Conservation (phyloP, 116 monocot genomes). For the Phalaenopsis hybrid region DNA sequence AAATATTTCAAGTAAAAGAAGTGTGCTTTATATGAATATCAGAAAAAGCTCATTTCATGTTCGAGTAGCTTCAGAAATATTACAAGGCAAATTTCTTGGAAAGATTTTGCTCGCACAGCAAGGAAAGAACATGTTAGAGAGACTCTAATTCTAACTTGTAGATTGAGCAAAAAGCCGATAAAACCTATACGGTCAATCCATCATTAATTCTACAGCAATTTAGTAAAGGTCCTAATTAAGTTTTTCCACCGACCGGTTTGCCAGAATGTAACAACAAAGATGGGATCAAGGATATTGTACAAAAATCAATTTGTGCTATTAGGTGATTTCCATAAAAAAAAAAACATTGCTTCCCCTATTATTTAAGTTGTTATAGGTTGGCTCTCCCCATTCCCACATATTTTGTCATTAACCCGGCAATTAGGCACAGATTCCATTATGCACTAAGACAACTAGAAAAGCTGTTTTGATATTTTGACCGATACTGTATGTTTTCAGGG, state of each 20-base stretch:
- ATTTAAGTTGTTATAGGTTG: not conserved
- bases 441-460: not conserved
- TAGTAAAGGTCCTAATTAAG: not conserved
- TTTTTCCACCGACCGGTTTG: not conserved
- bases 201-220: not conserved
- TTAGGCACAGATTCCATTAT: not conserved
- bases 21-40: no score
- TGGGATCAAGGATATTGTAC: not conserved
- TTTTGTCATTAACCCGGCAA: not conserved
- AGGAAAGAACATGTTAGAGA: not conserved
- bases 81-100: not conserved
- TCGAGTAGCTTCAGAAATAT: not conserved
- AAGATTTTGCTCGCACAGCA: not conserved
- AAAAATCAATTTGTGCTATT: not conserved
- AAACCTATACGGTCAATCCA: not conserved
- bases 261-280: not conserved
- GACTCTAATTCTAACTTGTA: not conserved
- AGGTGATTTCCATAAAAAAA: not conserved
- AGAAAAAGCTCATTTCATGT: not conserved
- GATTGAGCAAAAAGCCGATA: not conserved
- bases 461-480: not conserved
- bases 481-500: not conserved
- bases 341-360: not conserved
- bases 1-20: not conserved
- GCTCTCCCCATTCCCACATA: not conserved